phyloP scores from a whole-genome alignment of 177 flowering plant species.

The Vitis hybrid region DNA sequence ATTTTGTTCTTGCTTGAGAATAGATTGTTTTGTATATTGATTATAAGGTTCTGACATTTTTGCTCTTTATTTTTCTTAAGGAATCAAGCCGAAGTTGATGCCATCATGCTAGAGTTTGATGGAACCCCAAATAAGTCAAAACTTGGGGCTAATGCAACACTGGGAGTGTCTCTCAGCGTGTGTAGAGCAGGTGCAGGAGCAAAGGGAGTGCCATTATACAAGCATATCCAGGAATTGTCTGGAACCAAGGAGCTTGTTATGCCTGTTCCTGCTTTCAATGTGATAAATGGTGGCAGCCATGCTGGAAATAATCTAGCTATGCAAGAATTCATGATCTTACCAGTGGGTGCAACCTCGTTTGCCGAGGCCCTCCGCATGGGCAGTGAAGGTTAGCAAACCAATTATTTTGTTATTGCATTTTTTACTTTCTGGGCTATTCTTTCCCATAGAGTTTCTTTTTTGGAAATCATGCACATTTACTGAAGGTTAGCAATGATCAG shows the following conservation, averaged over 20 bases:
- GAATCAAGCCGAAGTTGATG: slow-evolving; percentile 85
- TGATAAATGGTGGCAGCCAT: slow-evolving; percentile 97
- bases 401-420: background rate
- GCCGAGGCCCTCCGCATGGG: slow-evolving; percentile 97
- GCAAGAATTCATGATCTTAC: slow-evolving; percentile 98
- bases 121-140: slow-evolving; percentile 94
- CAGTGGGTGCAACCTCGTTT: slow-evolving; percentile 88
- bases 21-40: background rate
- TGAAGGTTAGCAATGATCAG: too few relatives aligned
- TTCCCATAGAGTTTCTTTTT: background rate
- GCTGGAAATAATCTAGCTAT: slow-evolving; percentile 96
- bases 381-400: slow-evolving; percentile 68
- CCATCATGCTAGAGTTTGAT: slow-evolving; percentile 86
- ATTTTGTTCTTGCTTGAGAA: background rate
- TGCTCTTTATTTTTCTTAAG: slow-evolving; percentile 24
- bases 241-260: slow-evolving; percentile 93
- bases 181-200: slow-evolving; percentile 99
- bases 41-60: slow-evolving; percentile 1
- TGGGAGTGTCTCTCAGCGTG: slow-evolving; percentile 87
- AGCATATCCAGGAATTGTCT: slow-evolving; percentile 85
- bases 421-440: background rate
- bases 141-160: slow-evolving; percentile 91
- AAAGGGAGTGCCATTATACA: slow-evolving; percentile 83
- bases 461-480: background rate
- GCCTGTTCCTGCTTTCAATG: slow-evolving; percentile 99